These are phyloP conservation scores for Zygosaccharomyces pseudorouxii DNA, from an alignment of 805 yeast genomes.

Conservation along the genomic window DNA sequence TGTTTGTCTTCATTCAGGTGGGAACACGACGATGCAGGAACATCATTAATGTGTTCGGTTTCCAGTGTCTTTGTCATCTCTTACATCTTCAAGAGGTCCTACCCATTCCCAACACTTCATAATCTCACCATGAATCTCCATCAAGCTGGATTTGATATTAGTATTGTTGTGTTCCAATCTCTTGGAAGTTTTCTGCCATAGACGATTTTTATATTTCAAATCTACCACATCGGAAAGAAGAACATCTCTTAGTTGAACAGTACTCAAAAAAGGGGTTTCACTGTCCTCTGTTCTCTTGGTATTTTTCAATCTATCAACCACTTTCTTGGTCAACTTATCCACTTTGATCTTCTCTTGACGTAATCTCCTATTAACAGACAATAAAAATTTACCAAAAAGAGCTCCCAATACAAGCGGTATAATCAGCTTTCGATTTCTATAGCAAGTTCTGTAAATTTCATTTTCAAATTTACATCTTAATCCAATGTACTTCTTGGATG, in stretches of 20 bases:
- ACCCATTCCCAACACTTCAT: slow-evolving; percentile 88
- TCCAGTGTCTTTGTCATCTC: not conserved
- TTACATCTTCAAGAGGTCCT: slow-evolving; percentile 31
- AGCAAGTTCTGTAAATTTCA: slow-evolving; percentile 41
- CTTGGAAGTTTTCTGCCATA: slow-evolving; percentile 57
- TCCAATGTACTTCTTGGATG: slow-evolving; percentile 61
- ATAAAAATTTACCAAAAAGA: slow-evolving; percentile 25
- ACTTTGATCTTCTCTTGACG: slow-evolving; percentile 40
- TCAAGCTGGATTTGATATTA: slow-evolving; percentile 54
- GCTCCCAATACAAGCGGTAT: slow-evolving; percentile 14
- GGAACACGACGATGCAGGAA: too few relatives aligned
- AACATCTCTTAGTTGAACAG: slow-evolving; percentile 68
- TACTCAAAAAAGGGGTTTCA: slow-evolving; percentile 46
- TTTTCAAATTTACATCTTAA: slow-evolving; percentile 53
- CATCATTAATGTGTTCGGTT: not conserved
- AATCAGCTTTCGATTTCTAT: slow-evolving; percentile 24
- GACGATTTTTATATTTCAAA: slow-evolving; percentile 35
- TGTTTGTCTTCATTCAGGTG: not conserved
- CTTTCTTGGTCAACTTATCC: slow-evolving; percentile 44
- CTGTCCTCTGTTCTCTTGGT: slow-evolving; percentile 34
- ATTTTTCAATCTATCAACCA: slow-evolving; percentile 46
- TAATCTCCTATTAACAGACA: slow-evolving; percentile 37
- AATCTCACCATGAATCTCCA: slow-evolving; percentile 82
- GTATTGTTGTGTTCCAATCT: slow-evolving; percentile 57
- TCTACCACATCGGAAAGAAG: slow-evolving; percentile 39